Conservation (phyloP, 2,329 filamentous ascomycete genomes). For the Trichophyton benhamiae region DNA sequence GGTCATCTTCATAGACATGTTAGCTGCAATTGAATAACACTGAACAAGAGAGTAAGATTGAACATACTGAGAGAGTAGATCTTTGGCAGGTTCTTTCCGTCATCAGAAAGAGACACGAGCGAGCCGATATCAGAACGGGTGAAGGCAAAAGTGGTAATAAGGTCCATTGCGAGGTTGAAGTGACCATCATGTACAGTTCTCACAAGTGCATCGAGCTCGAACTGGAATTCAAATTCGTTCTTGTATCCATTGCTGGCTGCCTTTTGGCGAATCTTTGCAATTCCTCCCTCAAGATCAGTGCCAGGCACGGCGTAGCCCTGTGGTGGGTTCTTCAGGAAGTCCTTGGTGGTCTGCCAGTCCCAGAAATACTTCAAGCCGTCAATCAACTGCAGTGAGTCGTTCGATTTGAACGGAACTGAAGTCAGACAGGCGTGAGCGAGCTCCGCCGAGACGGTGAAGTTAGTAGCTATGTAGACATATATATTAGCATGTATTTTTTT, state of each 20-base stretch:
- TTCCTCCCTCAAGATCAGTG: constrained; percentile 37
- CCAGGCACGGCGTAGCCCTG: constrained; percentile 38
- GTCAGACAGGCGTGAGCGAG: constrained; percentile 16
- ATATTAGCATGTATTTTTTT: background rate
- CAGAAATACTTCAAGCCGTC: constrained; percentile 16
- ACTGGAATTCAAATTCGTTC: constrained; percentile 45
- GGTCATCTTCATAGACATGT: background rate
- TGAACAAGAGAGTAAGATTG: background rate
- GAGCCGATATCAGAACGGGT: constrained; percentile 42
- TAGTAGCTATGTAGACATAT: background rate
- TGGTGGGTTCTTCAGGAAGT: constrained; percentile 34
- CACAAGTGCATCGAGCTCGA: constrained; percentile 43
- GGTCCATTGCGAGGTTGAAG: constrained; percentile 19
- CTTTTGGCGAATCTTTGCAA: constrained; percentile 37
- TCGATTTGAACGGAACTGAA: constrained; percentile 16
- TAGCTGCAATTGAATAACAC: background rate
- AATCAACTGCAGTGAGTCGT: constrained; percentile 14
- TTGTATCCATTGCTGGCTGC: constrained; percentile 34
- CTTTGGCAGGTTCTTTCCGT: constrained; percentile 47
- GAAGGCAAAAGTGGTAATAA: constrained; percentile 34
- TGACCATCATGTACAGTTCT: constrained; percentile 53
- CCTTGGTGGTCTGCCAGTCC: constrained; percentile 18
- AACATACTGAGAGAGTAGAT: constrained; percentile 32
- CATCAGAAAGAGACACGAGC: constrained; percentile 49
- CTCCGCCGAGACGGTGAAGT: constrained; percentile 12